Conservation (phyloP, 2,329 filamentous ascomycete genomes). For the Xylariomycetidae sp. region DNA sequence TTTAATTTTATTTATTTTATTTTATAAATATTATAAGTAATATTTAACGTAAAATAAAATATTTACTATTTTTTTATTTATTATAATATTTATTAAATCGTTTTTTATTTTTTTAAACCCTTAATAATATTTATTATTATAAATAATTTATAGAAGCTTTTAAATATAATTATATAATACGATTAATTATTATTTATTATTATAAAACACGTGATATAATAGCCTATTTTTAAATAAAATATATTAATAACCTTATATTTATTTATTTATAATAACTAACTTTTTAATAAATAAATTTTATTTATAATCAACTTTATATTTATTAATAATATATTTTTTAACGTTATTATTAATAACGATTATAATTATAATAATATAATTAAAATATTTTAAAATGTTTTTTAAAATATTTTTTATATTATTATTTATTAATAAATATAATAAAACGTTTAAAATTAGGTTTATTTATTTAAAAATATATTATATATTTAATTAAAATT, state of each 20-base stretch:
- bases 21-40: not conserved
- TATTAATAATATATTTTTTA: constrained; percentile 2
- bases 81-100: not conserved
- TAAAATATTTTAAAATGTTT: not conserved
- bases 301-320: constrained; percentile 1
- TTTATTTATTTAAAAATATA: no score
- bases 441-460: no score
- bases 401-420: constrained; percentile 1
- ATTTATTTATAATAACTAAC: constrained; percentile 1
- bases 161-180: not conserved
- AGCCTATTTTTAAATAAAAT: not conserved
- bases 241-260: constrained; percentile 1
- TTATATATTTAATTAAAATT: no score
- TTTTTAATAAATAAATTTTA: constrained; percentile 1
- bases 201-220: not conserved
- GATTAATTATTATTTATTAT: constrained; percentile 1
- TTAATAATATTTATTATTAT: constrained; percentile 1
- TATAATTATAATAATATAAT: not conserved
- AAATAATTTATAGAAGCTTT: no score
- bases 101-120: not conserved
- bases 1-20: not conserved
- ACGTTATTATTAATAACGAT: not conserved
- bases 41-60: not conserved
- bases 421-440: no score
- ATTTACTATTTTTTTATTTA: not conserved